Evolutionary conservation across 768 basidiomycete genomes (phyloP), one percentile per base, ranked within the genome.

Genomic region (Chlorophyllum brunneum): DNA sequence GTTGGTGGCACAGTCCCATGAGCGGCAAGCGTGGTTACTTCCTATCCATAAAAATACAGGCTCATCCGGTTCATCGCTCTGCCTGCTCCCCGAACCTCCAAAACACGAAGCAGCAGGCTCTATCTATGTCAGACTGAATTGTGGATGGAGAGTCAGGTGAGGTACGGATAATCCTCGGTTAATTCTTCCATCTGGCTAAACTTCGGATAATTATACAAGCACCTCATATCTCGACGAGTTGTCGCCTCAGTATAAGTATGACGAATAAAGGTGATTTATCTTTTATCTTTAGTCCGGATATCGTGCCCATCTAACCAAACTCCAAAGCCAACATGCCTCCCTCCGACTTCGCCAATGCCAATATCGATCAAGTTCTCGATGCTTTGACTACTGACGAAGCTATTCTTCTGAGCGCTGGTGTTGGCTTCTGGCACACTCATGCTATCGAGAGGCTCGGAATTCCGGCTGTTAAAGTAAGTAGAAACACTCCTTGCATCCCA

Each of bases 401-500:
- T 0, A 87, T 90, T 59, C 68, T 74, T 36, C 72, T 92, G 22
- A 85, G 78, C 5, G 85, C 84, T 1, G 88, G 87, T 15, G 84
- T 83, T 16, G 86, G 87, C 13, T 85, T 86, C 61, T 90, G 88
- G 89, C 79, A 86, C 59, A 89, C 88, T 0, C 78, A 82, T 48
- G 70, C 69, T 16, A 67, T 91, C 22, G 77, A 84, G 16, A 72
- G 87, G 6, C 71, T 89, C 2, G 82, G 84, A 2, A 70, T 92
- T 48, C 89, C 88, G 31, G 78, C 84, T 8, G 70, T 90, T 62
- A 88, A 89, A 72, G 83, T 78, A 38, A 24, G 66, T 60, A 34
- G 3, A 11, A 15, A 18, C 4, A 4, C 2, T 26, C 5, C 22
- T 15, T 43, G 2, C 10, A 13, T 37, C 16, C 15, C 15, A 5